phyloP scores from a whole-genome alignment of 2,329 filamentous ascomycete species.

The Penicillium sp. region DNA sequence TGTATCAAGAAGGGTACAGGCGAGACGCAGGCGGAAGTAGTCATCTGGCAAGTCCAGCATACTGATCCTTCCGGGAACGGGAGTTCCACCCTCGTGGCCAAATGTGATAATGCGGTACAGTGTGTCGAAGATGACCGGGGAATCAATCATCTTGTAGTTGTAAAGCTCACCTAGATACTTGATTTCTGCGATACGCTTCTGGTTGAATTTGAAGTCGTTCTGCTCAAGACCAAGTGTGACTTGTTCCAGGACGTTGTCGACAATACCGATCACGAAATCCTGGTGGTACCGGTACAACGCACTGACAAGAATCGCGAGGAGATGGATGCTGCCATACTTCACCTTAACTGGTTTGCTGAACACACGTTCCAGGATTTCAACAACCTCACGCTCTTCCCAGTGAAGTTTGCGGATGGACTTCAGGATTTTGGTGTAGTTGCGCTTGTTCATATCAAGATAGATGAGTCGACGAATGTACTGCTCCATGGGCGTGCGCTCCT shows the following conservation, averaged over 20 bases:
- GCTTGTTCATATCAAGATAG: slow-evolving; percentile 90
- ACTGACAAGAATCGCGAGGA: slow-evolving; percentile 85
- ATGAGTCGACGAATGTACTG: slow-evolving; percentile 90
- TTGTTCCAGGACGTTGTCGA: slow-evolving; percentile 88
- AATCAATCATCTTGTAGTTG: slow-evolving; percentile 96
- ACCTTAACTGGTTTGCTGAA: slow-evolving; percentile 97
- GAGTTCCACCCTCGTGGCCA: slow-evolving; percentile 80
- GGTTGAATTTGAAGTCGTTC: slow-evolving; percentile 97
- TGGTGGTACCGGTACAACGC: slow-evolving; percentile 91
- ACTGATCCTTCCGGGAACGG: slow-evolving; percentile 74
- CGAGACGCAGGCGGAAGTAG: slow-evolving; percentile 90
- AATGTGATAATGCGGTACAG: slow-evolving; percentile 94
- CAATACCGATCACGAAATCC: slow-evolving; percentile 84
- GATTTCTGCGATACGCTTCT: slow-evolving; percentile 89
- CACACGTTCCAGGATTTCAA: slow-evolving; percentile 78
- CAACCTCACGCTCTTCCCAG: slow-evolving; percentile 93
- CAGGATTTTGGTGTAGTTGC: slow-evolving; percentile 88
- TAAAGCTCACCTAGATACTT: slow-evolving; percentile 97
- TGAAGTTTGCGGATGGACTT: slow-evolving; percentile 94
- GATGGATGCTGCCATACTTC: slow-evolving; percentile 94
- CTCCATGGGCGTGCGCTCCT: slow-evolving; percentile 91
- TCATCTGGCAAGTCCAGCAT: slow-evolving; percentile 87
- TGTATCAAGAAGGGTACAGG: slow-evolving; percentile 87
- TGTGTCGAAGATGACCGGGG: slow-evolving; percentile 90
- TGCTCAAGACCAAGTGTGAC: slow-evolving; percentile 86